Percentiles rank a stretch among this genome's conserved stretches.
Conservation (phyloP, 192 early-diverging fungal species). For the Coemansia sp. region DNA sequence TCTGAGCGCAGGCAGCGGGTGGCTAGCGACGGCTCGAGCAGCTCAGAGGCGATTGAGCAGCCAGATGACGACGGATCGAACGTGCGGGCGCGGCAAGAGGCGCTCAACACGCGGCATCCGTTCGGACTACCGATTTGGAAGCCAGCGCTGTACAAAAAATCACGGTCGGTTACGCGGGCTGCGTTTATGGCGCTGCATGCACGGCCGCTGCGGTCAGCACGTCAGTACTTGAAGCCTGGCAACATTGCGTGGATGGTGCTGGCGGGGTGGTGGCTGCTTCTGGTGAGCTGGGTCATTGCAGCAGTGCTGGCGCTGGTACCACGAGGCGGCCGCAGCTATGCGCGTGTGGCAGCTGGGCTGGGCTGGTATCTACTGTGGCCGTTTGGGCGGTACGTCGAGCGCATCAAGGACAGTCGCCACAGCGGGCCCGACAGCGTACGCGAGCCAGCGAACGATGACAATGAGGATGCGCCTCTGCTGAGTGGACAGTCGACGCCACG, state of each 20-base stretch:
- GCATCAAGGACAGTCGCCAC: conserved; percentile 50
- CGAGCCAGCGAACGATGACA: not conserved
- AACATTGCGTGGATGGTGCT: conserved; percentile 86
- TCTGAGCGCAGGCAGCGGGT: conserved; percentile 18
- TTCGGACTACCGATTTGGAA: conserved; percentile 97
- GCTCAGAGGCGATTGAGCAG: conserved; percentile 21
- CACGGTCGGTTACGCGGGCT: conserved; percentile 76
- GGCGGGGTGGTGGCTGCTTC: conserved; percentile 87
- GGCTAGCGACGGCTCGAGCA: conserved; percentile 21
- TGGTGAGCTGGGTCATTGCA: conserved; percentile 64
- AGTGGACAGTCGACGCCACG: conserved; percentile 9
- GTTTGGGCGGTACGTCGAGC: conserved; percentile 91
- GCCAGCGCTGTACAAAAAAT: conserved; percentile 94
- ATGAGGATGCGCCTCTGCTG: conserved; percentile 46
- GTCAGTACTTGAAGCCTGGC: conserved; percentile 74
- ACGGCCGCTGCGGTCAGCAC: conserved; percentile 57
- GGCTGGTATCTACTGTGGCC: conserved; percentile 92
- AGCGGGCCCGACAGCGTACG: not conserved
- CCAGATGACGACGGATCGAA: conserved; percentile 46
- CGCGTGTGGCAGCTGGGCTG: conserved; percentile 70
- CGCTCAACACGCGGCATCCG: conserved; percentile 79
- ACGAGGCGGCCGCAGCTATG: conserved; percentile 59
- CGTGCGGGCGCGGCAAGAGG: conserved; percentile 58
- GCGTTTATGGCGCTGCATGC: conserved; percentile 83
- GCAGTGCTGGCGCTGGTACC: conserved; percentile 60